These are phyloP conservation scores for Zizania palustris DNA, from an alignment of 202 grass and related monocot genomes.

Conservation along the genomic window DNA sequence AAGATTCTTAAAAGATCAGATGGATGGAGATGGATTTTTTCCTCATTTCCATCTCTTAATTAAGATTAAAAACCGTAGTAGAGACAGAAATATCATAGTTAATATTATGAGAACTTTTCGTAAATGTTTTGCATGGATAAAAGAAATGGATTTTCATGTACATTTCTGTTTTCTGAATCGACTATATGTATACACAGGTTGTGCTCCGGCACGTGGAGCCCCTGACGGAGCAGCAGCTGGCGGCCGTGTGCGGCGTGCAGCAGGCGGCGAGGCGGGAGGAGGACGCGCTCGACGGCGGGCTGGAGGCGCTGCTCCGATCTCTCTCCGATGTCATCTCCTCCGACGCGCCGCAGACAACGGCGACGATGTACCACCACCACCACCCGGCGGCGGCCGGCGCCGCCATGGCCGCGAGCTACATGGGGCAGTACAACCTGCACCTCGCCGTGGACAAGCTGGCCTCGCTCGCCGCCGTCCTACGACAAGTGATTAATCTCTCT, in stretches of 20 bases:
- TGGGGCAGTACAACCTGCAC: conserved; percentile 46
- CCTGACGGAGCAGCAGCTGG: conserved; percentile 58
- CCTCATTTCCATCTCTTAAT: no score
- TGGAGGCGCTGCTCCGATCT: conserved; percentile 54
- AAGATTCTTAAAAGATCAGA: no score
- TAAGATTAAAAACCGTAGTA: no score
- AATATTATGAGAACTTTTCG: no score
- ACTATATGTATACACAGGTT: conserved; percentile 33
- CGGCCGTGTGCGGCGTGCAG: conserved; percentile 50
- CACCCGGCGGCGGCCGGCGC: not conserved
- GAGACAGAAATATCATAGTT: no score
- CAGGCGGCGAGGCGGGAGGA: conserved; percentile 60
- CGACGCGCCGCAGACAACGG: conserved; percentile 13
- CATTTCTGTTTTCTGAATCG: not conserved
- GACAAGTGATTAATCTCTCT: conserved; percentile 40
- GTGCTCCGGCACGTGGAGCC: conserved; percentile 55
- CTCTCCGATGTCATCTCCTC: conserved; percentile 60
- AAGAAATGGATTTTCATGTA: no score
- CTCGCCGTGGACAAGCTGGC: conserved; percentile 69
- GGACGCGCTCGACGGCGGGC: conserved; percentile 52
- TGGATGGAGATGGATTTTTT: no score
- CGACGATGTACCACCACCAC: conserved; percentile 21
- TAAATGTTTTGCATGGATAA: no score
- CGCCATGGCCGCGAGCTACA: conserved; percentile 37
- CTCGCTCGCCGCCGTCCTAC: conserved; percentile 49